Evolutionary conservation across 2,329 filamentous ascomycete genomes (phyloP).

Genomic region (Ambrosiella beaveri): DNA sequence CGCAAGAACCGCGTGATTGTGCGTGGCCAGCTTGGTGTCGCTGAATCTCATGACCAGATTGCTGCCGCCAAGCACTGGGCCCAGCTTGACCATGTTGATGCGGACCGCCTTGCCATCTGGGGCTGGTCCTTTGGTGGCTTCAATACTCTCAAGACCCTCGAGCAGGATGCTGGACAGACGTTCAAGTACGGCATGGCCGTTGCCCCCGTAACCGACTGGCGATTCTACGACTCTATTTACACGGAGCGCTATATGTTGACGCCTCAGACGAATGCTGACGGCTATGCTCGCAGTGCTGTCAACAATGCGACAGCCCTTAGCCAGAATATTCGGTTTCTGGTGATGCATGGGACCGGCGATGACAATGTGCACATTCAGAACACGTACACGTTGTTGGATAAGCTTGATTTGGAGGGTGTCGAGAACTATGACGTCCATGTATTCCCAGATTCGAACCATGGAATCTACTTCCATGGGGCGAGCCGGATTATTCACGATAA

Average conservation of each 20-base stretch:
- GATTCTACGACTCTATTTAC: constrained; percentile 86
- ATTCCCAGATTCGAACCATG: constrained; percentile 90
- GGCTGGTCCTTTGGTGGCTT: constrained; percentile 97
- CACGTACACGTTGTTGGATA: constrained; percentile 71
- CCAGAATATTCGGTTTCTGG: constrained; percentile 66
- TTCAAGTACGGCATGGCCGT: constrained; percentile 98
- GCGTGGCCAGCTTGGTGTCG: constrained; percentile 67
- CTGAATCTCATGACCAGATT: constrained; percentile 82
- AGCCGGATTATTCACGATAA: constrained; percentile 85
- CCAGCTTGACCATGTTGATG: constrained; percentile 65
- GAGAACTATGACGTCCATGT: constrained; percentile 95
- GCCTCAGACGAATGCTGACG: constrained; percentile 60
- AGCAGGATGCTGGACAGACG: constrained; percentile 72
- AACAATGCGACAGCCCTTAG: constrained; percentile 55
- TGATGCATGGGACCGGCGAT: constrained; percentile 94
- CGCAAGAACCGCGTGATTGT: constrained; percentile 68
- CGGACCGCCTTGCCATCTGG: constrained; percentile 76
- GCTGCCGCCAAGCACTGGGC: constrained; percentile 74
- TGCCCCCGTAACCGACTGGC: constrained; percentile 95
- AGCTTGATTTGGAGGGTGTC: constrained; percentile 60
- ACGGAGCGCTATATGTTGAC: constrained; percentile 96
- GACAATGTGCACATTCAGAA: constrained; percentile 98
- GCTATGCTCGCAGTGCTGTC: constrained; percentile 63
- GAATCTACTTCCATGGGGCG: constrained; percentile 87
- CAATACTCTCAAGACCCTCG: constrained; percentile 84